These are phyloP conservation scores for Fusarium sarcochroum DNA, from an alignment of 2,329 filamentous ascomycete species.

Conservation along the genomic window DNA sequence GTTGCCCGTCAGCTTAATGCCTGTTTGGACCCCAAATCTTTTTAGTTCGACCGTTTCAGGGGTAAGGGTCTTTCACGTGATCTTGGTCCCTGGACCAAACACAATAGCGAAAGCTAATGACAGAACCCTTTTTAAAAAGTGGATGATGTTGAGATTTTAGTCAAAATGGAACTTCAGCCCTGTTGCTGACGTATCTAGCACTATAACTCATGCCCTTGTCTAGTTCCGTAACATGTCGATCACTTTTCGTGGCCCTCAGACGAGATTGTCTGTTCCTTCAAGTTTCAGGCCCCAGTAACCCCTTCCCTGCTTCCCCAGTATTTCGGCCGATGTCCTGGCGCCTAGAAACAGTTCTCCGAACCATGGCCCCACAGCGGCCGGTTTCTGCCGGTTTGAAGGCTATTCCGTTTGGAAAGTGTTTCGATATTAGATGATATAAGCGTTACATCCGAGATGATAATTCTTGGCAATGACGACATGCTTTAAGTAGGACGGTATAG, in stretches of 20 bases:
- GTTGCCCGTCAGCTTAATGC: too few relatives aligned
- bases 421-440: neutral
- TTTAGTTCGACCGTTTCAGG: slow-evolving; percentile 8
- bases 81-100: neutral
- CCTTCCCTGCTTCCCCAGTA: slow-evolving; percentile 4
- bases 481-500: slow-evolving; percentile 9
- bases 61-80: slow-evolving; percentile 13
- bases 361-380: neutral
- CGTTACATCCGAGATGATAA: neutral
- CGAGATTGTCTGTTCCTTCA: slow-evolving; percentile 25
- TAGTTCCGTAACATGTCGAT: slow-evolving; percentile 18
- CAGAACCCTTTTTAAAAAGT: slow-evolving; percentile 1
- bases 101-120: neutral
- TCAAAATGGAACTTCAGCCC: slow-evolving; percentile 22
- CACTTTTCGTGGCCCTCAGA: slow-evolving; percentile 3
- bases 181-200: slow-evolving; percentile 21
- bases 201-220: neutral
- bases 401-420: neutral
- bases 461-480: neutral
- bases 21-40: neutral
- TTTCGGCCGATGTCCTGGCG: neutral
- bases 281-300: slow-evolving; percentile 14
- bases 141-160: neutral
- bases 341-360: neutral
- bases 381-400: neutral